These are phyloP conservation scores for Mortierella sp. DNA, from an alignment of 371 early-diverging fungal genomes.

Conservation along the genomic window DNA sequence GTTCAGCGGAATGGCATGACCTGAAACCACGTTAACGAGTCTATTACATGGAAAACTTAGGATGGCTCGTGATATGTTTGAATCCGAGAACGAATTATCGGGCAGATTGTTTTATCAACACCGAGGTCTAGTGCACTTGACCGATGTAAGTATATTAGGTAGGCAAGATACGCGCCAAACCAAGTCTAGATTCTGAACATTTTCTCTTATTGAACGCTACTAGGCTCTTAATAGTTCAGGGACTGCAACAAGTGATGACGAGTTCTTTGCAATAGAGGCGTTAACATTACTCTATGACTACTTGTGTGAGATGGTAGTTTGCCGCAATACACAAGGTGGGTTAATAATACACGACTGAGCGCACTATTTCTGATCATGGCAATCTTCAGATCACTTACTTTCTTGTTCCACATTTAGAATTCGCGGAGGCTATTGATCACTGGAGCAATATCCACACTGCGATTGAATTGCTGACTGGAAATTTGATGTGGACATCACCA, in stretches of 20 bases:
- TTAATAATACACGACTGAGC: background rate
- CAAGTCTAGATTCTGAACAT: background rate
- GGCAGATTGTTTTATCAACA: constrained; percentile 36
- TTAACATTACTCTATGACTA: constrained; percentile 36
- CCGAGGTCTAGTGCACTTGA: constrained; percentile 35
- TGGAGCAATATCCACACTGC: constrained; percentile 48
- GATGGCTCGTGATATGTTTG: constrained; percentile 37
- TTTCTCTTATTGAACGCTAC: background rate
- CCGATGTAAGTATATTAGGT: constrained; percentile 26
- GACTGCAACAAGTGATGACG: constrained; percentile 29
- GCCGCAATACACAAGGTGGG: constrained; percentile 41
- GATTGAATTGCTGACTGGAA: constrained; percentile 31
- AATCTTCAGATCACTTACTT: background rate
- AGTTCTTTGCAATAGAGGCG: constrained; percentile 45
- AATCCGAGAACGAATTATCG: constrained; percentile 31
- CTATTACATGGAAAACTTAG: background rate
- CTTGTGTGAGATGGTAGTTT: constrained; percentile 33
- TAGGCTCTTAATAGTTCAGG: constrained; percentile 27
- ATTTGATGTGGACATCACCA: constrained; percentile 47
- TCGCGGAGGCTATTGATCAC: constrained; percentile 52
- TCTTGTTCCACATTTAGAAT: constrained; percentile 14
- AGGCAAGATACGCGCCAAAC: background rate
- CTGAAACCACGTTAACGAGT: background rate
- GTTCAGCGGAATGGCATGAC: background rate
- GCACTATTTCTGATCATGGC: background rate